Percentiles rank a stretch among this genome's conserved stretches.
phyloP scores from a whole-genome alignment of 2,329 filamentous ascomycete species.

The Trichoderma lentiforme region DNA sequence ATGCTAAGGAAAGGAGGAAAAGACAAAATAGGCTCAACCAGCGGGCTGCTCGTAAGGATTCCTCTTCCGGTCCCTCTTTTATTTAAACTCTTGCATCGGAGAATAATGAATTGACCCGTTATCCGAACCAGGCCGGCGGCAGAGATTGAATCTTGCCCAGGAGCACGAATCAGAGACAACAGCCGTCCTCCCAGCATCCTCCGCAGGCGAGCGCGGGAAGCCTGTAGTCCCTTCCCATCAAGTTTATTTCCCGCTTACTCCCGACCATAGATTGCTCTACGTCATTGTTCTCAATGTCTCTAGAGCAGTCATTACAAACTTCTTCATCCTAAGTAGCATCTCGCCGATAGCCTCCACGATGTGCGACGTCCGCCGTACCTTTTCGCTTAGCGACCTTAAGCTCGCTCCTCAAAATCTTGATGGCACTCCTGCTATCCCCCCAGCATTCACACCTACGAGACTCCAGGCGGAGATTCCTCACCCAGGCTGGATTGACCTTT shows the following conservation, averaged over 20 bases:
- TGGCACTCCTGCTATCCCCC: constrained; percentile 12
- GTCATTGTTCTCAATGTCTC: constrained; percentile 25
- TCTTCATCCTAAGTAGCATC: constrained; percentile 22
- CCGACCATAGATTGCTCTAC: constrained; percentile 22
- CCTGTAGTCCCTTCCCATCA: background rate
- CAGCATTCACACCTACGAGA: constrained; percentile 20
- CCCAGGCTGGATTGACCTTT: constrained; percentile 22
- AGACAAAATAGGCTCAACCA: constrained; percentile 24
- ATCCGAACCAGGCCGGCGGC: constrained; percentile 19
- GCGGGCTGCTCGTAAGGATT: constrained; percentile 20
- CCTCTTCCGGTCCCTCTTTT: background rate
- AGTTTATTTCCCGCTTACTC: constrained; percentile 22
- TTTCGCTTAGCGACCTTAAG: background rate
- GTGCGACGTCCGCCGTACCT: constrained; percentile 17
- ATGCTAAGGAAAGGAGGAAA: constrained; percentile 23
- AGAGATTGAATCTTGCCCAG: constrained; percentile 14
- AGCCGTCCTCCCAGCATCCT: background rate
- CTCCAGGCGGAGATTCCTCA: constrained; percentile 21
- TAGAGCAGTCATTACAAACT: constrained; percentile 23
- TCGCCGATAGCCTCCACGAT: constrained; percentile 10
- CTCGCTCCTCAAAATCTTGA: background rate
- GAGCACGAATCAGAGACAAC: background rate
- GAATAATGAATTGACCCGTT: background rate
- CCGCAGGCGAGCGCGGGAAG: background rate
- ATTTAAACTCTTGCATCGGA: background rate